Evolutionary conservation across 164 flowering plant species (phyloP).

Genomic region (Stephania japonica): DNA sequence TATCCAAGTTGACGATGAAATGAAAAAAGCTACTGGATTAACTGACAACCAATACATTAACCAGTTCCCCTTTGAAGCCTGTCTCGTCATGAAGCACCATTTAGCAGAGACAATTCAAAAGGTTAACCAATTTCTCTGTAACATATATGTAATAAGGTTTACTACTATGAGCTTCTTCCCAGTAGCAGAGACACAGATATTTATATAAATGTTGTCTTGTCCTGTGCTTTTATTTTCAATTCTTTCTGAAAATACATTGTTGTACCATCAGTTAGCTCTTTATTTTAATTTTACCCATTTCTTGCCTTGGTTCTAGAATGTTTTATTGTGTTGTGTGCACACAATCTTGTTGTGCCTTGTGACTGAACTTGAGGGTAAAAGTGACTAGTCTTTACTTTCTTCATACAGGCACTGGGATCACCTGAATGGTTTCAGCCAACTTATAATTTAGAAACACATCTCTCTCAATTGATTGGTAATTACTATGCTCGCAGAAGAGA

Average conservation of each 20-base stretch:
- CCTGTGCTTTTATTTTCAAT: no score
- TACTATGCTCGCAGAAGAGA: conserved; percentile 60
- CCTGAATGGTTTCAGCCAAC: conserved; percentile 96
- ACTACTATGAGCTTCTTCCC: background rate
- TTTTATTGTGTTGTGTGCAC: background rate
- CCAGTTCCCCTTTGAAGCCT: conserved; percentile 96
- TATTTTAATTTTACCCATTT: background rate
- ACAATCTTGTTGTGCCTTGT: background rate
- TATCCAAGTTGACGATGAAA: conserved; percentile 80
- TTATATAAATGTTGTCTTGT: no score
- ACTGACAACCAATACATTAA: conserved; percentile 76
- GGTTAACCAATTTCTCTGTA: conserved; percentile 32
- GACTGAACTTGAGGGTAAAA: background rate
- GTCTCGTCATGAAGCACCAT: conserved; percentile 99
- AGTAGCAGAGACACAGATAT: background rate
- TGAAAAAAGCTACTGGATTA: conserved; percentile 63
- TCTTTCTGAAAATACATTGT: no score
- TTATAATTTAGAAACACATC: conserved; percentile 79
- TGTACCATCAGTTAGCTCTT: no score
- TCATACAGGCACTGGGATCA: conserved; percentile 66
- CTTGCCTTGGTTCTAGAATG: background rate
- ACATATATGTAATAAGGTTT: background rate
- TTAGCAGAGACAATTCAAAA: conserved; percentile 86
- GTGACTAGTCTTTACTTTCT: background rate
- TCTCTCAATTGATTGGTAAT: conserved; percentile 83